Evolutionary conservation across 495 filamentous ascomycete genomes (phyloP), one percentile per base, ranked within the genome.

Genomic region (Daldinia loculata): DNA sequence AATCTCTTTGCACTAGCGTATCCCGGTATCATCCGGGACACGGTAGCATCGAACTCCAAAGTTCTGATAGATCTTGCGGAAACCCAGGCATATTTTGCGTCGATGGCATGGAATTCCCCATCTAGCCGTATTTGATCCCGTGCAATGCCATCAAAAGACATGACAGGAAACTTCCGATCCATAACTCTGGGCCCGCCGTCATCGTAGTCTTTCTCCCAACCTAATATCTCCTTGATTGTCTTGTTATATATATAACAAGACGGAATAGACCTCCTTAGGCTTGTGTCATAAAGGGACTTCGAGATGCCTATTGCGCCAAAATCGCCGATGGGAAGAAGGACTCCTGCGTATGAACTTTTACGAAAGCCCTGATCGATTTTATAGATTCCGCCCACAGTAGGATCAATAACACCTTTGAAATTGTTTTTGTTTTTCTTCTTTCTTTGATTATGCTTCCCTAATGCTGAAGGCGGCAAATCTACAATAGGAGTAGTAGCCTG

Each of bases 231-330:
- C 11, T n/a, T 32, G 15, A 15, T 6, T 12, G 22, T 22, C 24
- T 41, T 36, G 34, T 66, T 24, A 30, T 53, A 55, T 19, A 9
- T 14, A 8, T 66, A 66, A 14, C 63, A 66, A 36, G 43, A 11
- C 5, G 63, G 63, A 17, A 66, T 52, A 9, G 12, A 52, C 4
- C n/a, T 39, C 34, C 2, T 7, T 22, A 66, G 32, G n/a, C 2
- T 17, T 5, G 63, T 66, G 4, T 66, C 45, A n/a, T 12, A 29
- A 32, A 66, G 26, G 7, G 63, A 59, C 19, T 22, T 32, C 5
- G 55, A 53, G 29, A 66, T 66, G 3, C 63, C 63, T 52, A 66
- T 66, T 24, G 0, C 24, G 7, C 22, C 15, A 34, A 53, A 60
- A 55, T 60, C 45, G 1, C 55, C 34, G 9, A 19, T 39, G 15